phyloP scores from a whole-genome alignment of 805 yeast species.

The Clavispora santaluciae region DNA sequence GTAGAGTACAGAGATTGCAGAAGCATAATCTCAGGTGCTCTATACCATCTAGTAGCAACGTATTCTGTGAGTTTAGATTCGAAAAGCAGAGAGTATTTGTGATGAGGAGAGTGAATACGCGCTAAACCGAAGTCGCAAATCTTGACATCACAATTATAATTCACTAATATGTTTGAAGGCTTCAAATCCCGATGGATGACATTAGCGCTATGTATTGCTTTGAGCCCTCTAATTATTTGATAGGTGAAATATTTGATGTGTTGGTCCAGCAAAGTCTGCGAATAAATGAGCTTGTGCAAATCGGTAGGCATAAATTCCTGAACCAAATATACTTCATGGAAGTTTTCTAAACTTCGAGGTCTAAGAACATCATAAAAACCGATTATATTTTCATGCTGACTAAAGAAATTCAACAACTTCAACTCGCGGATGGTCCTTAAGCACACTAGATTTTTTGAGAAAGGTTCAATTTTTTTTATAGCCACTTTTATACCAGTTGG shows the following conservation, averaged over 20 bases:
- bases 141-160: slow-evolving; percentile 68
- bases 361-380: slow-evolving; percentile 61
- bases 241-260: slow-evolving; percentile 68
- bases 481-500: slow-evolving; percentile 65
- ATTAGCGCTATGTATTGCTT: slow-evolving; percentile 65
- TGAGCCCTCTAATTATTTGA: slow-evolving; percentile 66
- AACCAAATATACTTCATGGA: slow-evolving; percentile 68
- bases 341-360: slow-evolving; percentile 53
- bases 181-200: slow-evolving; percentile 76
- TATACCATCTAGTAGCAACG: slow-evolving; percentile 81
- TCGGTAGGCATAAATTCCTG: slow-evolving; percentile 80
- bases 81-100: slow-evolving; percentile 7
- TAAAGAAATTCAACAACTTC: slow-evolving; percentile 58
- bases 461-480: slow-evolving; percentile 72
- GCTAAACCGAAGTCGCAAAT: slow-evolving; percentile 79
- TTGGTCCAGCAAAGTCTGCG: slow-evolving; percentile 56
- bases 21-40: slow-evolving; percentile 82
- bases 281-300: slow-evolving; percentile 55
- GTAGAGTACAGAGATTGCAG: slow-evolving; percentile 67
- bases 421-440: slow-evolving; percentile 69
- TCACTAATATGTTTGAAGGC: slow-evolving; percentile 65
- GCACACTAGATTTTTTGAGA: slow-evolving; percentile 59
- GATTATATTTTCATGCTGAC: slow-evolving; percentile 68
- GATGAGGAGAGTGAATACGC: slow-evolving; percentile 31
- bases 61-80: slow-evolving; percentile 64